A percentile compares a stretch with the other conserved stretches of the same genome.
Evolutionary conservation across 2,329 filamentous ascomycete species (phyloP).

Genomic region (Escovopsis sp.): DNA sequence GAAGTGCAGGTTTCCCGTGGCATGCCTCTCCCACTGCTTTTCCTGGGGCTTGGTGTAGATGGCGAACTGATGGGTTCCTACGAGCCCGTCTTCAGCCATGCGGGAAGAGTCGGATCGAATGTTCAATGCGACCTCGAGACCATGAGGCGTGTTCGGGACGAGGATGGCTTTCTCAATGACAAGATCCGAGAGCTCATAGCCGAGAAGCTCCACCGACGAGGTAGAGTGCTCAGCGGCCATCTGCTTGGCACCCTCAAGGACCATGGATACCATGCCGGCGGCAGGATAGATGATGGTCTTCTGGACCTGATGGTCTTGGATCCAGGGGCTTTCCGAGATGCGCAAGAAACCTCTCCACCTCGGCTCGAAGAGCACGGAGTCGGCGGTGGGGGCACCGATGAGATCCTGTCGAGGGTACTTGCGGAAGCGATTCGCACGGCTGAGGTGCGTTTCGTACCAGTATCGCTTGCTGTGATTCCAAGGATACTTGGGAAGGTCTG

Average conservation of each 20-base stretch:
- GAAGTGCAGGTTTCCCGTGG: conserved; percentile 18
- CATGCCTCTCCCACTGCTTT: conserved; percentile 27
- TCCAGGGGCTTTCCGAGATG: conserved; percentile 34
- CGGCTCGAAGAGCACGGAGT: conserved; percentile 29
- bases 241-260: conserved; percentile 29
- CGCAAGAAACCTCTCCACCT: conserved; percentile 35
- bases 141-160: conserved; percentile 28
- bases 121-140: conserved; percentile 34
- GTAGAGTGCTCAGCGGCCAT: conserved; percentile 11
- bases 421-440: conserved; percentile 27
- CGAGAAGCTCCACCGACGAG: conserved; percentile 10
- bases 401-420: conserved; percentile 33
- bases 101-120: conserved; percentile 16
- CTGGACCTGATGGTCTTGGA: conserved; percentile 35
- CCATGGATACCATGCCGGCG: conserved; percentile 34
- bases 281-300: conserved; percentile 35
- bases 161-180: conserved; percentile 35
- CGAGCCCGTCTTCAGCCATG: not conserved
- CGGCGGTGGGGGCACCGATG: conserved; percentile 29
- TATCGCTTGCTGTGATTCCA: conserved; percentile 38
- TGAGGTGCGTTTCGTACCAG: conserved; percentile 37
- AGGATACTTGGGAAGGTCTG: conserved; percentile 34
- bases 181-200: conserved; percentile 30
- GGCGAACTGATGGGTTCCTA: conserved; percentile 18
- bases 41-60: conserved; percentile 30